Base-by-base conservation (phyloP, 257 asterid genomes). In the Primulina huaijiensis region DNA sequence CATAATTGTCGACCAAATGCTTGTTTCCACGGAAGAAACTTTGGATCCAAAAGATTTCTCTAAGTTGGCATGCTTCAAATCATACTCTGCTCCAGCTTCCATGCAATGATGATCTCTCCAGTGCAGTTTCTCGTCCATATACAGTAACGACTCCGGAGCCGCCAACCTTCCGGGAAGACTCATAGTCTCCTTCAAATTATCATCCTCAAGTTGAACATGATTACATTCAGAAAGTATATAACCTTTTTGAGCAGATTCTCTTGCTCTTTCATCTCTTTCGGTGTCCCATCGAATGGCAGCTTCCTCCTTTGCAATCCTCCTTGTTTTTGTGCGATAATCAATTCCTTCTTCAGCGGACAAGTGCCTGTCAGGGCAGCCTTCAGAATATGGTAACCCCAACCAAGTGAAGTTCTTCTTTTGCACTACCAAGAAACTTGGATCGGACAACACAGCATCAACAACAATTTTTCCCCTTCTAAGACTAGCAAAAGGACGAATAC, bases 31-130 rank as follows among this genome's bases (percentile, higher is more conserved):
- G 63, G 84, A 70, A 11, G 91, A 72, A 77, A 85, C 76, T 77
- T 82, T 94, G 64, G 83, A 86, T 68, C 97, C 97, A 76, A 94
- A 94, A 46, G 99, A 84, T 77, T 83, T 94, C 90, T 94, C 99
- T 71, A 94, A 79, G 83, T 94, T 97, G 43, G 99, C 93, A 78
- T 94, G 97, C 82, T 89, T 94, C 85, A 84, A 67, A 79, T 89
- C 99, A 85, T 89, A 94, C 80, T 94, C 99, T 69, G 86, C 86
- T 40, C 95, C 99, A 69, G 94, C 91, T 82, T 94, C 99, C 97
- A 91, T 86, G 83, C 92, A 86, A 81, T 87, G 97, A 80, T 91
- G 99, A 82, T 89, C 99, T 77, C 96, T 84, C 97, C 96, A 89
- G 78, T 85, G 92, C 76, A 89, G 73, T 79, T 82, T 88, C 80